Base-by-base conservation (phyloP, 495 filamentous ascomycete species). In the Chaetomium fimeti region DNA sequence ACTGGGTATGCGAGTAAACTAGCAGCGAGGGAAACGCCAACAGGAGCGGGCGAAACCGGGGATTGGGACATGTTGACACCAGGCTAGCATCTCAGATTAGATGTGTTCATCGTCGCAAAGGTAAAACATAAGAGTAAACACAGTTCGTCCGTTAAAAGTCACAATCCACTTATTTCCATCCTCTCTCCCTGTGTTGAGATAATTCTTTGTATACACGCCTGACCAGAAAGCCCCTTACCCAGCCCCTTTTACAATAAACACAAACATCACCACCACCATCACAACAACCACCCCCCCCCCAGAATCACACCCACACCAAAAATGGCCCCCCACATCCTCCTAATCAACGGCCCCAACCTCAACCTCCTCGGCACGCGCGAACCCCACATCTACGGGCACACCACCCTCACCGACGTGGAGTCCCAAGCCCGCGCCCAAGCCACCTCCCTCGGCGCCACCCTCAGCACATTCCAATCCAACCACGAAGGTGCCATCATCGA, bases 341-440 rank as follows among this genome's bases (percentile, higher is more conserved):
- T 90, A 61, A 84, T 91, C 79, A 90, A 90, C 75, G 88, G 88
- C 38, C 87, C 87, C n/a, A 91, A 91, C 76, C 86, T 91, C 71
- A 91, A 90, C 79, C 87, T 91, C 67, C 83, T 91, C 57, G 88
- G 87, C 38, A 88, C 85, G 54, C 82, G 89, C 24, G 88, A 91
- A 72, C 89, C 88, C 15, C 77, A 85, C 65, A 82, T 91, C 70
- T 89, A 89, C 78, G 88, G 88, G 69, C 75, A 72, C 65, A 85
- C 83, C 4, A 89, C 87, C 1, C 84, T 91, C 45, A 12, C 76
- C 42, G 82, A 88, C 64, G 77, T 90, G 67, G 81, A 85, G 55
- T 25, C 63, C n/a, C 65, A 73, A 58, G 78, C 78, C 51, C 61
- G 72, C 36, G 58, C 75, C 16, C 80, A 84, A 66, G 81, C 83